Evolutionary conservation across 2,329 filamentous ascomycete genomes (phyloP), one percentile per base, ranked within the genome.

Genomic region (Curvularia sp.): DNA sequence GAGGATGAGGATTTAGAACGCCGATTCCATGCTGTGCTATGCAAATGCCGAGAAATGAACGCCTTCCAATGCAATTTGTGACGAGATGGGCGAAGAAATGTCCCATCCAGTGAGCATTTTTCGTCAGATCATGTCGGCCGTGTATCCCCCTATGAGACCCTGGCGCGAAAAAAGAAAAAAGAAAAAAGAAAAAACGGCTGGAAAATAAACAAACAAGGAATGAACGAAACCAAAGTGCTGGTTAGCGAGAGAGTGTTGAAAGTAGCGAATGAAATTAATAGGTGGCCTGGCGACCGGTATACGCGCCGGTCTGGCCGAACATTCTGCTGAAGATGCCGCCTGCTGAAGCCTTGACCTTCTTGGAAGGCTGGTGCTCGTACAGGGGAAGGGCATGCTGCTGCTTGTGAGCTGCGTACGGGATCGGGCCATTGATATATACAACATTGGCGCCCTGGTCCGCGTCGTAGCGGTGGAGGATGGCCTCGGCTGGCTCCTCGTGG

Each of bases 381-480:
- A 75, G 64, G 41, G 75, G 75, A 20, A 77, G 72, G 15, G 69
- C 65, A 58, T 77, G 75, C 55, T 77, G 67, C 38, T 67, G 62
- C 69, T 77, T 77, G 20, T 47, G 41, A 7, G 61, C 50, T 18
- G 61, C 49, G 31, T 69, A 60, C 43, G 75, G 70, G 51, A 63
- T 59, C 6, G 70, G 64, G 52, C 68, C 70, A 61, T 74, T 70
- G 67, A 81, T 78, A 72, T 81, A 77, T 62, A 82, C 78, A 69
- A 82, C 64, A 28, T 75, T 78, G 38, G 79, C 76, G 43, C 76
- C 73, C 57, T 73, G 72, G 53, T 78, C 77, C 43, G 69, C 64
- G 65, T 81, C 79, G 72, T 79, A 80, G 53, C 77, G 79, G 50
- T 79, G 75, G 46, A 73, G 60, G 53, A 72, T 61, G 10, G 73